A percentile compares a stretch with the other conserved stretches of the same genome.
These are phyloP conservation scores for Aspergillus sclerotioniger DNA, from an alignment of 495 filamentous ascomycete genomes.

Conservation along the genomic window DNA sequence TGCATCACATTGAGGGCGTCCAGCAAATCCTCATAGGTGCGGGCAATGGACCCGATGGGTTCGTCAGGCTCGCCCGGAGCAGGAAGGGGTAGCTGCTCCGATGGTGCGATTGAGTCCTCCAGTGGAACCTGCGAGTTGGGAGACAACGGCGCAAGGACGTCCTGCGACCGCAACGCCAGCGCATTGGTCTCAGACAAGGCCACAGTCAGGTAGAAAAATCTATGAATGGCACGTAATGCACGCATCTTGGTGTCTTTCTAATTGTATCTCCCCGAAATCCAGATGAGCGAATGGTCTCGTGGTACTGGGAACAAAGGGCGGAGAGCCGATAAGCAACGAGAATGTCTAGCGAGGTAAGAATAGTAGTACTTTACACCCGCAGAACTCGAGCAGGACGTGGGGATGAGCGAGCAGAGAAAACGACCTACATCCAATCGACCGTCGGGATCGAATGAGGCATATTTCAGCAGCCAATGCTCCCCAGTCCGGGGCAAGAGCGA, in stretches of 20 bases:
- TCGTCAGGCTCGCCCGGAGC: conserved; percentile 4
- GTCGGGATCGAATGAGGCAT: conserved; percentile 9
- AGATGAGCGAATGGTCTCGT: background rate
- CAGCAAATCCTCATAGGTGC: conserved; percentile 46
- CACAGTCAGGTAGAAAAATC: conserved; percentile 24
- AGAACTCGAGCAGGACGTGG: conserved; percentile 1
- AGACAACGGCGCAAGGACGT: conserved; percentile 17
- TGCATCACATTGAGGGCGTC: conserved; percentile 73
- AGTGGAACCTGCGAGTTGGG: conserved; percentile 15
- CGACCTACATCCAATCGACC: conserved; percentile 14
- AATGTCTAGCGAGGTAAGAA: background rate
- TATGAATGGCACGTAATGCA: conserved; percentile 15
- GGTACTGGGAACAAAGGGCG: background rate
- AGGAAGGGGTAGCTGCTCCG: conserved; percentile 15
- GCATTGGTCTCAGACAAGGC: conserved; percentile 25
- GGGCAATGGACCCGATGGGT: conserved; percentile 16
- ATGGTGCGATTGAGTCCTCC: conserved; percentile 4
- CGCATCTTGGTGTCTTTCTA: conserved; percentile 11
- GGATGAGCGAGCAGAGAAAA: background rate
- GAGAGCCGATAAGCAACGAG: background rate
- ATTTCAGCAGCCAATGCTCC: background rate
- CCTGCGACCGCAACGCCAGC: conserved; percentile 32
- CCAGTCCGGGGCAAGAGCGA: background rate
- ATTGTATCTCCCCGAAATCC: background rate
- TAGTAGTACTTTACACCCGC: conserved; percentile 1